These are phyloP conservation scores for Rusavskia elegans DNA, from an alignment of 495 filamentous ascomycete species.

Conservation along the genomic window DNA sequence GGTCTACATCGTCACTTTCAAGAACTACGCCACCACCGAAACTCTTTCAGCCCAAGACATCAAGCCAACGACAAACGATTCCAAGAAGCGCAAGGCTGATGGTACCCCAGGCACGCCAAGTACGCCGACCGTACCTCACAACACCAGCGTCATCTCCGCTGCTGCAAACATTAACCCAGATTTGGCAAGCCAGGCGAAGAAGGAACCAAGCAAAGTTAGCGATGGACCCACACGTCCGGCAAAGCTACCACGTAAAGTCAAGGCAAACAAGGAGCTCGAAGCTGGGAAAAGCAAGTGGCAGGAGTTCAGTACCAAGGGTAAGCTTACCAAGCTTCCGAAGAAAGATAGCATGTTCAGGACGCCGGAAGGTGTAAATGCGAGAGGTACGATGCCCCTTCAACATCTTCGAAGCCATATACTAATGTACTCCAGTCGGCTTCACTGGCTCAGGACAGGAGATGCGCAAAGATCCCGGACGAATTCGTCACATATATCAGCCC, in stretches of 20 bases:
- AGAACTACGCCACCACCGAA: constrained; percentile 74
- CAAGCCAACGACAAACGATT: constrained; percentile 51
- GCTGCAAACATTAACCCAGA: constrained; percentile 74
- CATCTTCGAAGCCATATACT: neutral
- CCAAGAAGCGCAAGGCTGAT: constrained; percentile 85
- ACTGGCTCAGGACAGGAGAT: constrained; percentile 88
- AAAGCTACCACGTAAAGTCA: constrained; percentile 66
- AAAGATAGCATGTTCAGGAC: constrained; percentile 98
- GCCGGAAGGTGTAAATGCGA: constrained; percentile 64
- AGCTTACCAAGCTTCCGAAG: constrained; percentile 51
- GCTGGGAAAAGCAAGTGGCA: constrained; percentile 89
- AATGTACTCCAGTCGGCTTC: constrained; percentile 56
- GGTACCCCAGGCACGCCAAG: constrained; percentile 41
- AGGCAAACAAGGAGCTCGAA: constrained; percentile 79
- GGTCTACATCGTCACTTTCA: constrained; percentile 88
- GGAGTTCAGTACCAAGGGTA: constrained; percentile 70
- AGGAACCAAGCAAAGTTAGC: constrained; percentile 46
- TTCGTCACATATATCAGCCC: constrained; percentile 73
- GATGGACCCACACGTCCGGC: constrained; percentile 50
- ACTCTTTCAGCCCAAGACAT: constrained; percentile 75
- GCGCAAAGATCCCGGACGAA: constrained; percentile 76
- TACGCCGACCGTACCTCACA: constrained; percentile 29
- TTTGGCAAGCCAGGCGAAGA: constrained; percentile 52
- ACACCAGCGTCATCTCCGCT: constrained; percentile 65
- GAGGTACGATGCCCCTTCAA: constrained; percentile 40